A percentile compares a stretch with the other conserved stretches of the same genome.
Evolutionary conservation across 108 stramenopile species (phyloP).

Genomic region (Epipyxis sp.): DNA sequence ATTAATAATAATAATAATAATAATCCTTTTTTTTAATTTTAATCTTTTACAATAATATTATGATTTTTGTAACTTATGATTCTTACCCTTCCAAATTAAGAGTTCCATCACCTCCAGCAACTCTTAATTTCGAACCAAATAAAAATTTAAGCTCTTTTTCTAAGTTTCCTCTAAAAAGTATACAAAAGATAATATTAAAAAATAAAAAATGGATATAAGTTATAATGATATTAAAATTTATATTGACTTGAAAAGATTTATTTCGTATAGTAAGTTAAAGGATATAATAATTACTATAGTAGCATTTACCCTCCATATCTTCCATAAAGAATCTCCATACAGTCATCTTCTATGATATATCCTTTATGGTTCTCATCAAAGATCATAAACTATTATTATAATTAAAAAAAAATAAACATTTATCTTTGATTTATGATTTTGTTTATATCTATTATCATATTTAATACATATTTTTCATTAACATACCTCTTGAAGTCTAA

Average conservation of each 20-base stretch:
- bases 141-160: conserved; percentile 26
- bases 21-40: no score
- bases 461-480: not conserved
- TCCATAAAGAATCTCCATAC: conserved; percentile 31
- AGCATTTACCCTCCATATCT: conserved; percentile 27
- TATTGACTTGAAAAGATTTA: no score
- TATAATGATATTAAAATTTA: not conserved
- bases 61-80: no score
- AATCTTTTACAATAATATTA: no score
- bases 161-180: not conserved
- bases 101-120: conserved; percentile 19
- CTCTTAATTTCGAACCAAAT: conserved; percentile 19
- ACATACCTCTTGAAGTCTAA: conserved; percentile 19
- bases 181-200: not conserved
- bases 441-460: no score
- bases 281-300: not conserved
- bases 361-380: conserved; percentile 20
- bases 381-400: conserved; percentile 21
- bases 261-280: no score
- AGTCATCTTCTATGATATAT: conserved; percentile 34
- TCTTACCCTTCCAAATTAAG: conserved; percentile 7
- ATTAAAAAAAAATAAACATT: no score
- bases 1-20: no score
- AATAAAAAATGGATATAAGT: not conserved
- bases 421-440: no score